Conservation (phyloP, 345 rosid species). For the Leavenworthia alabamica region DNA sequence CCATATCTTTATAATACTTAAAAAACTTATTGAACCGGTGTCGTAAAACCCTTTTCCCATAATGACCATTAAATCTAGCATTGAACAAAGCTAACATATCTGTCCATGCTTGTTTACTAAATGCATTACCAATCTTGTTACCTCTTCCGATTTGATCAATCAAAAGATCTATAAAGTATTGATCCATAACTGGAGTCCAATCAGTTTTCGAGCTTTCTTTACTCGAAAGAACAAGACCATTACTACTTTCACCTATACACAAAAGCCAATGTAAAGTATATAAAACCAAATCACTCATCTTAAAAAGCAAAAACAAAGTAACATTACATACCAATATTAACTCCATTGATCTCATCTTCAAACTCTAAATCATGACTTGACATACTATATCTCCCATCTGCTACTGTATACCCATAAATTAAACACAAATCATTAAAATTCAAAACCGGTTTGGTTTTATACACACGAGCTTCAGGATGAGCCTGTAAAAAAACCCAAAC, state of each 20-base stretch:
- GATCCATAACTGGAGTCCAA: conserved; percentile 73
- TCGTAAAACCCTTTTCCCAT: conserved; percentile 74
- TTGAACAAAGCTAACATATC: conserved; percentile 72
- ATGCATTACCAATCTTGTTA: conserved; percentile 48
- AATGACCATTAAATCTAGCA: conserved; percentile 54
- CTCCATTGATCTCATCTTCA: conserved; percentile 56
- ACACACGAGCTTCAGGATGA: conserved; percentile 63
- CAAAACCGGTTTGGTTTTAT: conserved; percentile 60
- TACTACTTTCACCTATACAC: conserved; percentile 54
- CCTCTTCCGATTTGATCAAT: conserved; percentile 72
- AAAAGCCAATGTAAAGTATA: neutral
- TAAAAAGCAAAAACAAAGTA: too few relatives aligned
- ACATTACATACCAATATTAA: conserved; percentile 50
- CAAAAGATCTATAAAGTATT: conserved; percentile 64
- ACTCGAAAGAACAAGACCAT: conserved; percentile 15
- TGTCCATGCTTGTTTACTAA: conserved; percentile 75
- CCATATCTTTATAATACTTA: conserved; percentile 58
- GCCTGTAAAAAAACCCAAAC: conserved; percentile 35
- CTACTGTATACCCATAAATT: conserved; percentile 65
- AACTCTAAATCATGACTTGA: conserved; percentile 80
- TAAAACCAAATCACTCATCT: too few relatives aligned
- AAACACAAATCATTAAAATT: conserved; percentile 69
- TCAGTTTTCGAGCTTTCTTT: conserved; percentile 61
- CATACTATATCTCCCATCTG: conserved; percentile 88
- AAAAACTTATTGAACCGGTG: conserved; percentile 66